A percentile compares a stretch with the other conserved stretches of the same genome.
These are phyloP conservation scores for Plasmodium cynomolgi DNA, from an alignment of 169 alveolate species.

Conservation along the genomic window DNA sequence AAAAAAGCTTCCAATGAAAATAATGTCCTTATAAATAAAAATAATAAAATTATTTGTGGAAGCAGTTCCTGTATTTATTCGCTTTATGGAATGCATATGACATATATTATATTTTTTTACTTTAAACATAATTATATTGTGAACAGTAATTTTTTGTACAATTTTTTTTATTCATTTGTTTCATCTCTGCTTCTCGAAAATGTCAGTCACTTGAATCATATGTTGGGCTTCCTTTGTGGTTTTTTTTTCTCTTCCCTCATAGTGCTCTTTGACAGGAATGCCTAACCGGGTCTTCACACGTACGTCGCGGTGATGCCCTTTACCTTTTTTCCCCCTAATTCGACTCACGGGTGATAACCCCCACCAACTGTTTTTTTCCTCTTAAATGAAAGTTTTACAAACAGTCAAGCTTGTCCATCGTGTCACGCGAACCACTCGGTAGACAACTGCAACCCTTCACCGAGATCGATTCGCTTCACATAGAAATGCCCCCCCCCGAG, in stretches of 20 bases:
- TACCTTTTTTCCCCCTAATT: background rate
- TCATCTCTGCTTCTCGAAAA: conserved; percentile 65
- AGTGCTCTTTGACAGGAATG: conserved; percentile 36
- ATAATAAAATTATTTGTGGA: conserved; percentile 68
- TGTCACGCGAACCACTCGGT: background rate
- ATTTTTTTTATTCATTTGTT: conserved; percentile 66
- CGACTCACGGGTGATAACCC: background rate
- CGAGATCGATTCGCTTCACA: background rate
- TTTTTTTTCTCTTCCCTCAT: conserved; percentile 39
- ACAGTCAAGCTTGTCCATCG: background rate
- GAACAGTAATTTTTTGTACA: conserved; percentile 36
- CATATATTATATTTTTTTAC: conserved; percentile 58
- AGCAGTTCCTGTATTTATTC: conserved; percentile 71
- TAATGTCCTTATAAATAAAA: background rate
- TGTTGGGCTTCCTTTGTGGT: conserved; percentile 59
- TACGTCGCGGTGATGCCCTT: background rate
- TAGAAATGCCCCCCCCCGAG: background rate
- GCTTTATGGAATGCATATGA: conserved; percentile 70
- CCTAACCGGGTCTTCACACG: background rate
- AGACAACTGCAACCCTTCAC: background rate
- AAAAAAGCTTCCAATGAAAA: conserved; percentile 16
- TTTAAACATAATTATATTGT: conserved; percentile 54
- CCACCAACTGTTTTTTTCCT: background rate
- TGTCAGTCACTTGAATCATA: conserved; percentile 68
- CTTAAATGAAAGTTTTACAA: background rate